Base-by-base conservation (phyloP, 1,139 yeast species). In the Yamadazyma triangularis region DNA sequence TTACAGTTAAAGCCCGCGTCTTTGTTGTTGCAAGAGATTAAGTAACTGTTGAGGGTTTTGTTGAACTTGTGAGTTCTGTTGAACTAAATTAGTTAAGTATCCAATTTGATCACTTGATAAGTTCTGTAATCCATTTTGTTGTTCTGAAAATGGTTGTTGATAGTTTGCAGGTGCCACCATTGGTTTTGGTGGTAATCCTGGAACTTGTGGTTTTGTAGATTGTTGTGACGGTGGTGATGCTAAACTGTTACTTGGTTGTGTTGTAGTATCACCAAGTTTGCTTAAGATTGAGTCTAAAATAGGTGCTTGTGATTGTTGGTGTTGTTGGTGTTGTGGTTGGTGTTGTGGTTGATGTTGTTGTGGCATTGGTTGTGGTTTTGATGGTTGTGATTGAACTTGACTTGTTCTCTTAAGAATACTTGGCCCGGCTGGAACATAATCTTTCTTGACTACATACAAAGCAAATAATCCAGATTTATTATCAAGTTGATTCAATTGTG, bases 391-490 rank as follows among this genome's bases (percentile, higher is more conserved):
- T n/a, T n/a, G n/a, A n/a, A n/a, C n/a, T 8, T 36, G 35, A 2
- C 20, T 18, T 6, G 20, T 7, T 18, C 9, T 18, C 9, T 18
- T 18, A 7, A 18, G 20, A 18, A 18, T 18, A 18, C 20, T 18
- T 7, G 8, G 20, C 9, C 37, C 38, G 8, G 34, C 29, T 6
- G 68, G 59, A 13, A 38, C 39, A 34, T 64, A 56, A 38, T 65
- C 74, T 43, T 64, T 68, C 39, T 66, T 68, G 8, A 73, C 69
- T 7, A 73, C 71, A 45, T 61, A 68, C 6, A 74, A 48, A 0
- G 70, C 67, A 45, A 60, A 69, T 30, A 74, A 47, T 8, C 73
- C 70, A 8, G 31, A 14, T 19, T 26, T 29, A 8, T 36, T 36
- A 1, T 30, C 22, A n/a, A 43, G 13, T 11, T 34, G 22, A 8